These are phyloP conservation scores for Pythium monospermum DNA, from an alignment of 352 stramenopile genomes.

Conservation along the genomic window DNA sequence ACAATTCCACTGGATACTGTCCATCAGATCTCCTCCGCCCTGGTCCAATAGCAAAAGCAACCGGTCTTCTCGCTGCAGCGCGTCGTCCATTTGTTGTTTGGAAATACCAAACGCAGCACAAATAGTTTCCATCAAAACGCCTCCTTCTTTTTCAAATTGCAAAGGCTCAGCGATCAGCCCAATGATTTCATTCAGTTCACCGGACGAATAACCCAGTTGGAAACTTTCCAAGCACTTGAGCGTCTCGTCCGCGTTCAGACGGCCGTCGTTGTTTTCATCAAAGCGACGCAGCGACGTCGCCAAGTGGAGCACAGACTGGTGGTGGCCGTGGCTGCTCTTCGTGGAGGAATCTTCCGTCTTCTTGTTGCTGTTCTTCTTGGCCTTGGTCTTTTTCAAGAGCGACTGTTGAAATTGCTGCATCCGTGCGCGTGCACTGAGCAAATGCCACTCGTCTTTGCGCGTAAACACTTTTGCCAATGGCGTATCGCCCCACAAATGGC, in stretches of 20 bases:
- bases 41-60: slow-evolving; percentile 18
- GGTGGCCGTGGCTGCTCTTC: no score
- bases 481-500: slow-evolving; percentile 92
- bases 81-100: slow-evolving; percentile 41
- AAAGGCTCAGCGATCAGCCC: slow-evolving; percentile 56
- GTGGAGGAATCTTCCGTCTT: no score
- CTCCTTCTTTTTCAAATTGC: slow-evolving; percentile 35
- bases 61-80: slow-evolving; percentile 50
- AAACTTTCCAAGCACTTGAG: slow-evolving; percentile 86
- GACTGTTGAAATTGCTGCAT: slow-evolving; percentile 85
- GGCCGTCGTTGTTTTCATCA: slow-evolving; percentile 63
- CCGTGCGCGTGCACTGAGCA: slow-evolving; percentile 69
- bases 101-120: slow-evolving; percentile 66
- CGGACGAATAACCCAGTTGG: slow-evolving; percentile 75
- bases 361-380: no score
- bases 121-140: slow-evolving; percentile 62
- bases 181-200: slow-evolving; percentile 82
- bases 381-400: slow-evolving; percentile 53
- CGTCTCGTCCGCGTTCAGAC: slow-evolving; percentile 60
- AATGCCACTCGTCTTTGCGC: slow-evolving; percentile 95
- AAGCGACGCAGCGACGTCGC: slow-evolving; percentile 58
- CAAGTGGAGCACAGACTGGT: slow-evolving; percentile 41
- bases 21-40: slow-evolving; percentile 11
- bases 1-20: slow-evolving; percentile 45
- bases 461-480: slow-evolving; percentile 97